Percentiles rank a stretch among this genome's conserved stretches.
Evolutionary conservation across 2,329 filamentous ascomycete genomes (phyloP).

Genomic region (Botryotinia convoluta): DNA sequence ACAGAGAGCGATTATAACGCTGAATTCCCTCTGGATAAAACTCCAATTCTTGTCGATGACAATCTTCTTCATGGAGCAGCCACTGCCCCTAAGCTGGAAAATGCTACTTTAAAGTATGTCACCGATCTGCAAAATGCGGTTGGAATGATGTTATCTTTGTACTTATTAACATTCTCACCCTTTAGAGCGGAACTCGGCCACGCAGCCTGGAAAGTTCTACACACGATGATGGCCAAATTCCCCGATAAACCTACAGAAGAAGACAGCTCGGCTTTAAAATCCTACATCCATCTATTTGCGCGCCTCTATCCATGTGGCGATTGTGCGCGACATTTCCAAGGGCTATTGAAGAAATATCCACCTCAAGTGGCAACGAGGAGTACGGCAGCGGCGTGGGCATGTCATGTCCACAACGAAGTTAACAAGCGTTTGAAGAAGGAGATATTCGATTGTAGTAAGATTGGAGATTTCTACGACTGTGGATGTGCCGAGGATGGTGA

Average conservation of each 20-base stretch:
- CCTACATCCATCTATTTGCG: slow-evolving; percentile 64
- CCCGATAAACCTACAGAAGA: slow-evolving; percentile 62
- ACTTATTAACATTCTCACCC: slow-evolving; percentile 20
- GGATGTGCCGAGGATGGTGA: slow-evolving; percentile 65
- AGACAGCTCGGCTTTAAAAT: slow-evolving; percentile 60
- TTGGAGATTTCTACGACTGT: slow-evolving; percentile 71
- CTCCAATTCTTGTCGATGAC: slow-evolving; percentile 41
- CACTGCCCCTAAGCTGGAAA: slow-evolving; percentile 78
- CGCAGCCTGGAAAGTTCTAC: slow-evolving; percentile 67
- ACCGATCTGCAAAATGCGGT: neutral
- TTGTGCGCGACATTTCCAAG: slow-evolving; percentile 65
- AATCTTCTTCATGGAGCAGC: slow-evolving; percentile 62
- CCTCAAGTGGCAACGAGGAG: slow-evolving; percentile 64
- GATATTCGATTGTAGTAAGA: slow-evolving; percentile 62
- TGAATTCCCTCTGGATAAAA: slow-evolving; percentile 22
- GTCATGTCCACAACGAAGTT: slow-evolving; percentile 65
- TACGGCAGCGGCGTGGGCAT: slow-evolving; percentile 65
- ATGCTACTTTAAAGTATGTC: slow-evolving; percentile 72
- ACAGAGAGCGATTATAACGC: slow-evolving; percentile 6
- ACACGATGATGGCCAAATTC: slow-evolving; percentile 69
- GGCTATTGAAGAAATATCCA: slow-evolving; percentile 59
- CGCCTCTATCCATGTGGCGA: slow-evolving; percentile 70
- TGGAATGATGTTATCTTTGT: neutral
- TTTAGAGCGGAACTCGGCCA: slow-evolving; percentile 57
- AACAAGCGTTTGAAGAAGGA: slow-evolving; percentile 62